A percentile compares a stretch with the other conserved stretches of the same genome.
Conservation (phyloP, 176 grass and related monocot species). For the Typha latifolia region DNA sequence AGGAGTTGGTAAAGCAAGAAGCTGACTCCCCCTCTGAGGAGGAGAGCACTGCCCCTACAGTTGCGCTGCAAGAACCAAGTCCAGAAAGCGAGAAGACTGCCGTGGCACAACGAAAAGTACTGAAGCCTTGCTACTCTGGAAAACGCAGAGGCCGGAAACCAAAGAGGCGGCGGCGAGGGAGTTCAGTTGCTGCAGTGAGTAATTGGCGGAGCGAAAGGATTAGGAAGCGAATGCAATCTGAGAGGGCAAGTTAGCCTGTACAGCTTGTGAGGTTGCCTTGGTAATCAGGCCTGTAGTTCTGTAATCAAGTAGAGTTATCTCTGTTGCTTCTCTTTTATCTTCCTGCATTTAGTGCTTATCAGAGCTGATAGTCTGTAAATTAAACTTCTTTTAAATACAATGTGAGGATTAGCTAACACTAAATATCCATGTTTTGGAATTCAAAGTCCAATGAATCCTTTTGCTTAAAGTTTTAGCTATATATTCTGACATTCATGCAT, state of each 20-base stretch:
- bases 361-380: no score
- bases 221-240: neutral
- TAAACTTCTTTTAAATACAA: no score
- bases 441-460: no score
- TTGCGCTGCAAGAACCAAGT: conserved; percentile 24
- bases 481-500: no score
- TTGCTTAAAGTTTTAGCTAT: no score
- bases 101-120: conserved; percentile 26
- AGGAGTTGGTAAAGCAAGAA: conserved; percentile 41
- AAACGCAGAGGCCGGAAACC: conserved; percentile 51
- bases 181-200: neutral
- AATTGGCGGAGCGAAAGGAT: neutral
- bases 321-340: no score
- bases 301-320: no score
- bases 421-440: no score
- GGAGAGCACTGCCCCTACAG: conserved; percentile 34
- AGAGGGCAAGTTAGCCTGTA: neutral
- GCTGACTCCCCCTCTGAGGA: conserved; percentile 36
- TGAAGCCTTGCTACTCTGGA: conserved; percentile 55
- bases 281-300: neutral
- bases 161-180: conserved; percentile 21
- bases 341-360: no score
- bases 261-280: neutral
- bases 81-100: conserved; percentile 20
- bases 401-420: no score